Evolutionary conservation across 805 yeast genomes (phyloP).

Genomic region (Hanseniaspora taiwanica): DNA sequence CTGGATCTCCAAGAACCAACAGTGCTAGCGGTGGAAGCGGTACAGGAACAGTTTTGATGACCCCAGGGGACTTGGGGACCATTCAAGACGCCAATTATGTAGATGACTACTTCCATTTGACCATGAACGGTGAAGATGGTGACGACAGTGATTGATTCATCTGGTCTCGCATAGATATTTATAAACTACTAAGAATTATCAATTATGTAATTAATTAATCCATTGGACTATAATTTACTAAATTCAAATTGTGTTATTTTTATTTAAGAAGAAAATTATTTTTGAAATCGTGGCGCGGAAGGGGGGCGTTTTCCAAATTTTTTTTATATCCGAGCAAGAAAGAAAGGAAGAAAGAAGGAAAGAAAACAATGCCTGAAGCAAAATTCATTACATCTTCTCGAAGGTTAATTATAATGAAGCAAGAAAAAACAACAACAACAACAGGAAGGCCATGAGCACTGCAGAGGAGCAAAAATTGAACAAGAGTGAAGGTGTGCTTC

Average conservation of each 20-base stretch:
- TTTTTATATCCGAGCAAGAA: too few species aligned
- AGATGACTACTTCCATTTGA: slow-evolving; percentile 55
- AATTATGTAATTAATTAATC: too few species aligned
- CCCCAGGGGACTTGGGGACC: slow-evolving; percentile 97
- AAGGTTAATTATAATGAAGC: too few species aligned
- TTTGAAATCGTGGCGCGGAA: too few species aligned
- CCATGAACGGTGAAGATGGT: slow-evolving; percentile 27
- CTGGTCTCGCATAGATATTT: too few species aligned
- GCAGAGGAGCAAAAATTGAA: neutral
- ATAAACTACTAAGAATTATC: too few species aligned
- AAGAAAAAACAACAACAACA: neutral
- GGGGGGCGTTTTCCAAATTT: too few species aligned
- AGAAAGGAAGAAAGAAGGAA: neutral
- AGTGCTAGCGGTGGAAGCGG: slow-evolving; percentile 28
- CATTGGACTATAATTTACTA: too few species aligned
- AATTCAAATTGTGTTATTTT: too few species aligned
- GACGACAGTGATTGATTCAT: too few species aligned
- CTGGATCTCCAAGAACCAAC: slow-evolving; percentile 79
- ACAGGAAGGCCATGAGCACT: neutral
- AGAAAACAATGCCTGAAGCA: neutral
- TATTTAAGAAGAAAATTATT: too few species aligned
- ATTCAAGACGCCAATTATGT: slow-evolving; percentile 77
- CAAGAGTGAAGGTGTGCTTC: neutral
- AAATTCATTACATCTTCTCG: too few species aligned
- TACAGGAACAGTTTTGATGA: slow-evolving; percentile 51